A percentile compares a stretch with the other conserved stretches of the same genome.
phyloP scores from a whole-genome alignment of 805 yeast species.

The Schizosaccharomyces lindneri region DNA sequence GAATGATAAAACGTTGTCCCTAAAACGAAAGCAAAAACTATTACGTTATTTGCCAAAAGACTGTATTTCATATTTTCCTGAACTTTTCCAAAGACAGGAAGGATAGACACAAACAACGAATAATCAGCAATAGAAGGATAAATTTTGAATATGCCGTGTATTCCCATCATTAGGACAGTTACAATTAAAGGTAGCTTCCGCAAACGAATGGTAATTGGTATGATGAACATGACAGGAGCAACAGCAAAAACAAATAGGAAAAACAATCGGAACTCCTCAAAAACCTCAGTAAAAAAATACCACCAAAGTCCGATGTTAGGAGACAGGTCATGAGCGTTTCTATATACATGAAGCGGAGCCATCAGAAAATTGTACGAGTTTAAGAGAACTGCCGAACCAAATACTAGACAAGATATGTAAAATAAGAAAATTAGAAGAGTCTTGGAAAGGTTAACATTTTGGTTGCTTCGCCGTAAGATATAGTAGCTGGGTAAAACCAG shows the following conservation, averaged over 20 bases:
- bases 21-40: conserved; percentile 34
- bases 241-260: conserved; percentile 66
- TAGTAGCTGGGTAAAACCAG: neutral
- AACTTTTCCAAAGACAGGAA: conserved; percentile 23
- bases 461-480: neutral
- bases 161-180: conserved; percentile 21
- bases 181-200: conserved; percentile 34
- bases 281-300: conserved; percentile 92
- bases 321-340: conserved; percentile 10
- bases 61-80: conserved; percentile 19
- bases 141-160: conserved; percentile 44
- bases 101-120: conserved; percentile 26
- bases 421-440: neutral
- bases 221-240: conserved; percentile 35
- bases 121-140: conserved; percentile 71
- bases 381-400: neutral
- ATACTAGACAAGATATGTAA: neutral
- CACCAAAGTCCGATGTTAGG: conserved; percentile 97
- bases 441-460: neutral
- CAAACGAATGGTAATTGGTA: conserved; percentile 57
- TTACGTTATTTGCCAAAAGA: conserved; percentile 25
- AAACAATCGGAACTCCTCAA: conserved; percentile 64
- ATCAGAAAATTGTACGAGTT: neutral
- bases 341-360: neutral
- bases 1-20: conserved; percentile 78